Base-by-base conservation (phyloP, 305 asterid genomes). In the Fraxinus greggii region DNA sequence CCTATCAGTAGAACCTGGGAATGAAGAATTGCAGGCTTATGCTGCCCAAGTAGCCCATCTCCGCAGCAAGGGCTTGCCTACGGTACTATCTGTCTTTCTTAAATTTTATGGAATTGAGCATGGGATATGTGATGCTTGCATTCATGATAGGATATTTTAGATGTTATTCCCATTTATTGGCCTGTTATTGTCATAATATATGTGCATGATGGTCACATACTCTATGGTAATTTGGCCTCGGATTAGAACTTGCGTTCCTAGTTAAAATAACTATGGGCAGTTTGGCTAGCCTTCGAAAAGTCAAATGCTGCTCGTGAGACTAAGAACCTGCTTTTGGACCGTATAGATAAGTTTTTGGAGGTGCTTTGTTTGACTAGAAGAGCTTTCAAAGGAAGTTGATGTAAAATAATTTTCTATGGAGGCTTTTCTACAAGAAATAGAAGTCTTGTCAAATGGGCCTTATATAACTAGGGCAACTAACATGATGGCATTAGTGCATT, bases 1-100 rank as follows among this genome's bases (percentile, higher is more conserved):
- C 21, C 88, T 94, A 54, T 92, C 98, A 12, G 84, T 96, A 75
- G 99, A 96, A 87, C 97, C 97, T 21, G 92, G 92, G 83, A 96
- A 96, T 74, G 83, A 88, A 82, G 93, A 92, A 63, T 86, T 96
- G 89, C 93, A 85, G 86, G 89, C 95, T 61, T 96, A 91, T 87
- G 98, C 98, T 51, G 81, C 90, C 81, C 95, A 90, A 13, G 81
- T 93, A 45, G 85, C 89, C 78, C 89, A 86, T 80, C 95, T 94
- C 33, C 93, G 93, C 82, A 88, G 87, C 72, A 94, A 92, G 89
- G 95, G 97, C 86, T 88, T 96, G 83, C 97, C 99, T 73, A 92
- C 99, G 88, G 98, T 96, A 92, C 76, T 29, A 80, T 83, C 78
- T n/a, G 0, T 32, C 65, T 33, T n/a, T 33, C 32, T 0, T 31